Conservation (phyloP, 2,329 filamentous ascomycete genomes). For the Monascus ruber region DNA sequence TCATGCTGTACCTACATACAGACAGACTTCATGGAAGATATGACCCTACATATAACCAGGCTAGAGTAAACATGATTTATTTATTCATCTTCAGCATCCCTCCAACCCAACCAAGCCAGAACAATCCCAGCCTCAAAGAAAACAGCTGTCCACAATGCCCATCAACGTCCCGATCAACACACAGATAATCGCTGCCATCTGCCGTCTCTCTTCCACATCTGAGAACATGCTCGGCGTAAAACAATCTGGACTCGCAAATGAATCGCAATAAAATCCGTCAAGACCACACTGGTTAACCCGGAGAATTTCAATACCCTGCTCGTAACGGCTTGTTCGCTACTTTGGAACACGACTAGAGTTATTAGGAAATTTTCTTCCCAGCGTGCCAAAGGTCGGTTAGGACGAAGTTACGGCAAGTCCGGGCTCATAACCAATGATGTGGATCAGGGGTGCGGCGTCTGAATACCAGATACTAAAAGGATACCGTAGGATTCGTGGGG, state of each 20-base stretch:
- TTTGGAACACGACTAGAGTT: slow-evolving; percentile 62
- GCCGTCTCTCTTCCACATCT: slow-evolving; percentile 44
- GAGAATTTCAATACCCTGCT: slow-evolving; percentile 59
- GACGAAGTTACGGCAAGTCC: no score
- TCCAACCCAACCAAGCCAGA: slow-evolving; percentile 12
- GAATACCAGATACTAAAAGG: no score
- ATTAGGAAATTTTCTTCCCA: slow-evolving; percentile 57
- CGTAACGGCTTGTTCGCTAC: slow-evolving; percentile 65
- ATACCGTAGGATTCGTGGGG: no score
- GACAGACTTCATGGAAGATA: no score
- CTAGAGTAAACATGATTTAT: no score
- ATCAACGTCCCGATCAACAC: slow-evolving; percentile 44
- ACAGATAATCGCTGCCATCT: slow-evolving; percentile 39
- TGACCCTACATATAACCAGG: no score
- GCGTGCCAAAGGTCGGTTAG: no score
- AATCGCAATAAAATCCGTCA: slow-evolving; percentile 72
- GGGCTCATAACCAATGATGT: no score
- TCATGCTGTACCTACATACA: no score
- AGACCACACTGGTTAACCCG: slow-evolving; percentile 63
- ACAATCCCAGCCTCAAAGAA: slow-evolving; percentile 46
- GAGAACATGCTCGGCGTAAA: slow-evolving; percentile 25
- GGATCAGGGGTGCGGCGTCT: no score
- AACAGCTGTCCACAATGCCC: slow-evolving; percentile 51
- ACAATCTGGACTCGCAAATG: slow-evolving; percentile 56
- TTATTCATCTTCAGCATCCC: not conserved